Conservation (phyloP, 371 early-diverging fungal species). For the Catenaria anguillulae region DNA sequence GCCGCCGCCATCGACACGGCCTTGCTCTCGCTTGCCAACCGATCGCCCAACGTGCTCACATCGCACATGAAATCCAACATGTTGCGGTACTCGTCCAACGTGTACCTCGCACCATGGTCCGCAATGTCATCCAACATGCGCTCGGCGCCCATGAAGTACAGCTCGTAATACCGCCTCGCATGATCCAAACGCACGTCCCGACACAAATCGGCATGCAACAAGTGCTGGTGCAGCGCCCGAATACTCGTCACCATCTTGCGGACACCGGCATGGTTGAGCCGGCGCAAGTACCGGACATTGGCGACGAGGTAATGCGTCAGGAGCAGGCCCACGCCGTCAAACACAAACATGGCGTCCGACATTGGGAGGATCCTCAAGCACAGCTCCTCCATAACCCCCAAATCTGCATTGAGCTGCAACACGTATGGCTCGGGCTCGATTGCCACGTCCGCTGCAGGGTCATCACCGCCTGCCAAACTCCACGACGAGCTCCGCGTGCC, state of each 20-base stretch:
- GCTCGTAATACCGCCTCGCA: conserved; percentile 54
- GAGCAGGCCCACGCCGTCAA: conserved; percentile 61
- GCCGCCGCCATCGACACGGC: not conserved
- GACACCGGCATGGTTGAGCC: conserved; percentile 55
- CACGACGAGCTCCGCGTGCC: no score
- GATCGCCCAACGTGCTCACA: not conserved
- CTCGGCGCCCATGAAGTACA: conserved; percentile 42
- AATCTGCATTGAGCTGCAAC: conserved; percentile 55
- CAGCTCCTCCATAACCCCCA: conserved; percentile 55
- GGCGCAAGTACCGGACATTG: conserved; percentile 56
- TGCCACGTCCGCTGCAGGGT: no score
- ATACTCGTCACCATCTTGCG: conserved; percentile 68
- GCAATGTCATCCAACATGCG: conserved; percentile 1
- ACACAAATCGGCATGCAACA: conserved; percentile 55
- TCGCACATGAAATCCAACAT: conserved; percentile 5
- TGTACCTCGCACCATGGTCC: conserved; percentile 4
- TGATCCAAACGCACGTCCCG: conserved; percentile 54
- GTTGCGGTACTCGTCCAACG: conserved; percentile 6
- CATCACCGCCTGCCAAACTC: conserved; percentile 14
- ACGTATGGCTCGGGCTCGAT: conserved; percentile 78
- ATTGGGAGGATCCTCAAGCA: not conserved
- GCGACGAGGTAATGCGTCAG: conserved; percentile 53
- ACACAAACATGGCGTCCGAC: conserved; percentile 40
- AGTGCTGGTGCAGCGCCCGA: conserved; percentile 67
- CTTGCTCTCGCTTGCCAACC: not conserved